Evolutionary conservation across 2,329 filamentous ascomycete genomes (phyloP), one percentile per base, ranked within the genome.

Genomic region (Waltergamsia citrina): DNA sequence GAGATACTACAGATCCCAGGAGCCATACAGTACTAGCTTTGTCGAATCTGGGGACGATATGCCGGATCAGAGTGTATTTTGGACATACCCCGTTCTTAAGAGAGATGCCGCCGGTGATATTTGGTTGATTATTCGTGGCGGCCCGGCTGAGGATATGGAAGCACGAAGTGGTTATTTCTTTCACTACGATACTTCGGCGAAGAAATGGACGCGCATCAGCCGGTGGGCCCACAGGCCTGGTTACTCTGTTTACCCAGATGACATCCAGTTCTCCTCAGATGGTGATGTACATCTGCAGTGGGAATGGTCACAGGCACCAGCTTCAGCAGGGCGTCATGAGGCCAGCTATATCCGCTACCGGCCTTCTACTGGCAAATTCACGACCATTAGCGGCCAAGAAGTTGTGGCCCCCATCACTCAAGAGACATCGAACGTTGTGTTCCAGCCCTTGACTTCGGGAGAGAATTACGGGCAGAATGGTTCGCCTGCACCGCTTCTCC

Each of bases 291-390:
- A 49, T 29, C 19, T 49, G 5, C 46, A 49, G 27, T 49, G 47
- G 47, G 47, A 49, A 25, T 49, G 47, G 47, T 41, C 40, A 37
- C 48, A 49, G 31, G 46, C 41, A 22, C 47, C 47, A 7, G 45
- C 47, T 7, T 49, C 47, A 14, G 46, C 29, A 4, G 43, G 39
- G 30, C 47, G 47, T 16, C 47, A 49, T 12, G 41, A 49, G 29
- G 47, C 46, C 29, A 48, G 45, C 11, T 49, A 49, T 35, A 31
- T 45, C 3, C 43, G 47, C 6, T 49, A 49, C 17, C 39, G 30
- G 0, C 47, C 47, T 3, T 49, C 46, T 1, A 43, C 43, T 1
- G 38, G 41, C 17, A 32, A 31, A 1, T 49, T 40, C 27, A 34
- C 34, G 0, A 47, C 46, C 32, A 22, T 39, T 32, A 29, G 34